Base-by-base conservation (phyloP, 2,329 filamentous ascomycete species). In the Magnaporthiopsis poae region DNA sequence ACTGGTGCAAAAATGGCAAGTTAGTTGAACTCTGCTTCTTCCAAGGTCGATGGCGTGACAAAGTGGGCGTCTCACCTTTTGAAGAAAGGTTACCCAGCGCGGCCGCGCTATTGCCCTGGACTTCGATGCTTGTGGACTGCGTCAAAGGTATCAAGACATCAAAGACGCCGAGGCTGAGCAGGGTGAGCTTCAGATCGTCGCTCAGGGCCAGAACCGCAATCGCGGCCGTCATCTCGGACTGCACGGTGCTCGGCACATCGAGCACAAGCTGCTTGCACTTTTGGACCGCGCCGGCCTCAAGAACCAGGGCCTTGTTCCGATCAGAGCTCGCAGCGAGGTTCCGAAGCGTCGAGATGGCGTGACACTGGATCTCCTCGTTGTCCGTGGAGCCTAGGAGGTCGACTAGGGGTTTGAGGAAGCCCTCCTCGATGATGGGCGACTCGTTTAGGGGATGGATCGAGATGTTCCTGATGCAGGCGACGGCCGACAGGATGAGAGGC, bases 171-270 rank as follows among this genome's bases (percentile, higher is more conserved):
- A 98, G 84, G 68, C 91, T 93, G 66, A 99, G 81, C 15, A 99
- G 84, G 74, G 96, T 91, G 5, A 90, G 87, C 79, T 99, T 99
- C 67, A 99, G 84, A 70, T 99, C 95, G 73, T 99, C 95, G 72
- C 94, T 97, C 65, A 99, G 81, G 25, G 95, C 95, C 69, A 99
- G 84, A 18, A 99, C 95, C 56, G 95, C 95, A 77, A 99, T 97
- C 1, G 95, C 95, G n/a, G 95, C 95, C 5, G 95, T 99, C 95
- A 99, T 99, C 77, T 99, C 95, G 1, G 93, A 97, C 76, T 99
- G 95, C 2, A 99, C 95, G 59, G 91, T 94, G 63, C 98, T 84
- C 0, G 95, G 92, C 2, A 98, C 95, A 66, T 96, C 89, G 25
- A 99, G 82, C 31, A 99, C 93, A 65, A 99, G 84, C 75, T 98